These are phyloP conservation scores for Chaetomium tenue DNA, from an alignment of 495 filamentous ascomycete species.

Conservation along the genomic window DNA sequence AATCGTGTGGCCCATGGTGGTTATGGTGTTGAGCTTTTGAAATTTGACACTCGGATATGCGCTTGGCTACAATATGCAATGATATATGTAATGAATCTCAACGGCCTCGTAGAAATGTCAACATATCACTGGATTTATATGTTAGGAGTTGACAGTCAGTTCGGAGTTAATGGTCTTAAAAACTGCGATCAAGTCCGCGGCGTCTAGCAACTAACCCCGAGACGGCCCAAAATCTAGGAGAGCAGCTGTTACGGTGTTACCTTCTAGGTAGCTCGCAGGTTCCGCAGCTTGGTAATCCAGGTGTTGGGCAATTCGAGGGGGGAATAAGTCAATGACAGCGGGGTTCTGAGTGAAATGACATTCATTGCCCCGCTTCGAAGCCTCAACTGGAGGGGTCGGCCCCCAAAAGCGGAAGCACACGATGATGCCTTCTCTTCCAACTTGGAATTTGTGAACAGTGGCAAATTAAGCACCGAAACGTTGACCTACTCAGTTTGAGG, in stretches of 20 bases:
- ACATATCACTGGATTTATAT: background rate
- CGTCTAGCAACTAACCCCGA: background rate
- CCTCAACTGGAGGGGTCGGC: too few relatives aligned
- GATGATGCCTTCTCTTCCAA: too few relatives aligned
- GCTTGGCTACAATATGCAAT: background rate
- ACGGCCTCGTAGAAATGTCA: background rate
- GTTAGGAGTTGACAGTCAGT: background rate
- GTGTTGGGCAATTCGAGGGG: too few relatives aligned
- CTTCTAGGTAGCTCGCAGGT: too few relatives aligned
- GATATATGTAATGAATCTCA: background rate
- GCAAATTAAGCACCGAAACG: too few relatives aligned
- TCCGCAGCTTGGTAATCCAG: background rate
- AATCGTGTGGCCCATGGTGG: conserved; percentile 34
- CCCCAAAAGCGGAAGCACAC: too few relatives aligned
- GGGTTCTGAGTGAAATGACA: too few relatives aligned
- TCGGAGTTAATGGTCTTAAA: conserved; percentile 12
- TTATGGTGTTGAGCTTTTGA: background rate
- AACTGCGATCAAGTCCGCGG: background rate
- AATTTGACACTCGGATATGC: background rate
- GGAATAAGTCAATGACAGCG: too few relatives aligned
- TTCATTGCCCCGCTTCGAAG: too few relatives aligned
- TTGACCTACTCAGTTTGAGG: too few relatives aligned
- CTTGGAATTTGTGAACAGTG: too few relatives aligned
- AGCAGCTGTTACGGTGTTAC: too few relatives aligned
- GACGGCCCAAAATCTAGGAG: background rate